Conservation (phyloP, 2,329 filamentous ascomycete genomes). For the Meredithiella fracta region DNA sequence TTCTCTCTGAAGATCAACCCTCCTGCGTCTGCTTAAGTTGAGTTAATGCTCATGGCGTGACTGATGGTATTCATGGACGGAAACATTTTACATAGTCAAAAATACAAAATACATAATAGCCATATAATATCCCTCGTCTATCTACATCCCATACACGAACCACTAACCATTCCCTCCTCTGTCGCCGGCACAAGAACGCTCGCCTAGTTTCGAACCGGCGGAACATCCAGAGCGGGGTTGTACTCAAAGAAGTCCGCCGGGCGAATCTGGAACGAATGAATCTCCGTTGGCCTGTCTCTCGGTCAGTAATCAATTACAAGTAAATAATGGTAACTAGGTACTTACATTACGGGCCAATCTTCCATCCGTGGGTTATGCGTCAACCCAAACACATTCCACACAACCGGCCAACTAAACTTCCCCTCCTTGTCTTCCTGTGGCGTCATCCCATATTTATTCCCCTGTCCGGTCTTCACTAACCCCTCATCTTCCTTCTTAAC, state of each 20-base stretch:
- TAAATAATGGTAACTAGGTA: not conserved
- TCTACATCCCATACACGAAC: not conserved
- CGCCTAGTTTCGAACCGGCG: slow-evolving; percentile 22
- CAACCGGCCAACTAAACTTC: slow-evolving; percentile 21
- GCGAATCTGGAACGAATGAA: slow-evolving; percentile 29
- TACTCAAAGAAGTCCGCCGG: slow-evolving; percentile 31
- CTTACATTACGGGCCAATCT: slow-evolving; percentile 36
- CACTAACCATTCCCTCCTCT: not conserved
- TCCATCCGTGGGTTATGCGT: slow-evolving; percentile 33
- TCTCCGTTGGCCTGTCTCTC: slow-evolving; percentile 29
- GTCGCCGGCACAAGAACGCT: slow-evolving; percentile 24
- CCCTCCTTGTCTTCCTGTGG: slow-evolving; percentile 8
- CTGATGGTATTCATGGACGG: not conserved
- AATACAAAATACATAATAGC: too few species aligned
- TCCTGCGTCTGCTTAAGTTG: slow-evolving; percentile 7
- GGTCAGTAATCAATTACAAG: not conserved
- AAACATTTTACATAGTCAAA: not conserved
- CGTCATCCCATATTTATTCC: slow-evolving; percentile 6
- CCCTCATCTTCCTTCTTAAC: slow-evolving; percentile 15
- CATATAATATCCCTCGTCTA: not conserved
- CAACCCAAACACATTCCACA: slow-evolving; percentile 34
- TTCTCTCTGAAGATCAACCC: slow-evolving; percentile 75
- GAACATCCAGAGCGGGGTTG: slow-evolving; percentile 32
- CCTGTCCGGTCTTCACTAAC: slow-evolving; percentile 14
- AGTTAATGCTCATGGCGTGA: not conserved